These are phyloP conservation scores for Teratosphaeriaceae sp. DNA, from an alignment of 2,329 filamentous ascomycete species.

Conservation along the genomic window DNA sequence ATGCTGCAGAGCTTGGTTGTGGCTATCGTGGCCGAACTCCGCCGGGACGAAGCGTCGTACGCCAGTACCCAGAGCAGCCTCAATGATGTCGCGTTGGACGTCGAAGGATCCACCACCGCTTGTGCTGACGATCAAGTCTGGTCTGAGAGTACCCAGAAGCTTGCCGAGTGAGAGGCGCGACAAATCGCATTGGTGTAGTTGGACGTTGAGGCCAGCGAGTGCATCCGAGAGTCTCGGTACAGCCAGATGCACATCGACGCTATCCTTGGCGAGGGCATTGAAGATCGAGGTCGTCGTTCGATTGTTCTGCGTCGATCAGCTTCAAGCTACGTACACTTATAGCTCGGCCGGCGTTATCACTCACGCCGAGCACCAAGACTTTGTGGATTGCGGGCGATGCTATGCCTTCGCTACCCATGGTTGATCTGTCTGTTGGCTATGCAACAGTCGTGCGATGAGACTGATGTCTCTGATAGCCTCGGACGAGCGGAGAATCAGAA, in stretches of 20 bases:
- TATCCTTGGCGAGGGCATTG: constrained; percentile 3
- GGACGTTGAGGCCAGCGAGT: constrained; percentile 1
- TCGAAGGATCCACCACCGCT: constrained; percentile 17
- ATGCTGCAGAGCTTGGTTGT: constrained; percentile 26
- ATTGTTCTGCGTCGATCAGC: constrained; percentile 13
- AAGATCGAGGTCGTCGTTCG: constrained; percentile 14
- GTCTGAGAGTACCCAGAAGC: constrained; percentile 14
- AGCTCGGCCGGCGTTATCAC: constrained; percentile 1
- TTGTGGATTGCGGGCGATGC: constrained; percentile 5
- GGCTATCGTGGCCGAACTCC: constrained; percentile 23
- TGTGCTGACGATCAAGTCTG: constrained; percentile 24
- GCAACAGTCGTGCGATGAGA: too few relatives aligned
- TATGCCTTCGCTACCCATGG: not conserved
- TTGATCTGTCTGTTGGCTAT: not conserved
- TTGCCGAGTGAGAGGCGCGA: constrained; percentile 23
- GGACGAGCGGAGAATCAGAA: too few relatives aligned
- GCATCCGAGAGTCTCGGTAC: constrained; percentile 6
- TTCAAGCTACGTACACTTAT: constrained; percentile 4
- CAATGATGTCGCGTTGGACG: constrained; percentile 22
- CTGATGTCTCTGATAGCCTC: too few relatives aligned
- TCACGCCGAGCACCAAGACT: constrained; percentile 16
- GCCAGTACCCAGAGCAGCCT: constrained; percentile 12
- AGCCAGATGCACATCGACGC: constrained; percentile 12
- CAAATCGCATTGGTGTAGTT: constrained; percentile 24
- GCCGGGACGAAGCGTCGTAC: constrained; percentile 18